These are phyloP conservation scores for Aspergillus neotritici DNA, from an alignment of 2,329 filamentous ascomycete genomes.

Conservation along the genomic window DNA sequence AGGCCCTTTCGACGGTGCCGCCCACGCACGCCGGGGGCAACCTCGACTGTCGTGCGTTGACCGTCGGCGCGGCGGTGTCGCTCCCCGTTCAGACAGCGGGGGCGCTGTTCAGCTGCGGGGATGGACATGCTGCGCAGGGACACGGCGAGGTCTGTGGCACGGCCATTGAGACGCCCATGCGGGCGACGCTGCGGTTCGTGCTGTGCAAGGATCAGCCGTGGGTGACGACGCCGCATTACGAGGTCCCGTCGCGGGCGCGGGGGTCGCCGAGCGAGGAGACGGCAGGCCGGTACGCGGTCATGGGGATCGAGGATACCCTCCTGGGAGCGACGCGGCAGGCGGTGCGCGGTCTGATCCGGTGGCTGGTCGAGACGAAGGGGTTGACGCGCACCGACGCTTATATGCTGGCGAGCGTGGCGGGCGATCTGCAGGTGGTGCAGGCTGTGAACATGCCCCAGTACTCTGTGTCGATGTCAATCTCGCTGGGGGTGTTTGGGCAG, in stretches of 20 bases:
- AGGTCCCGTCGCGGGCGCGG: constrained; percentile 29
- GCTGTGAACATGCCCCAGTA: constrained; percentile 53
- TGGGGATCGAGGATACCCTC: constrained; percentile 46
- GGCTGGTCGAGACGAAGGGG: constrained; percentile 45
- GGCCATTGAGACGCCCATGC: constrained; percentile 52
- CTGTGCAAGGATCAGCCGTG: constrained; percentile 44
- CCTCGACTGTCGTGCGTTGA: constrained; percentile 49
- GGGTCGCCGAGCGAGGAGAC: constrained; percentile 19
- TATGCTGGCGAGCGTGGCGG: constrained; percentile 49
- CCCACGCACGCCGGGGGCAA: constrained; percentile 51
- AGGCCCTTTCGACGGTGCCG: constrained; percentile 47
- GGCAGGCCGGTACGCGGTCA: constrained; percentile 42
- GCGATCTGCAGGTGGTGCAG: constrained; percentile 48
- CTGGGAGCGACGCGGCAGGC: constrained; percentile 47
- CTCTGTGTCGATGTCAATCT: constrained; percentile 47
- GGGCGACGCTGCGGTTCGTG: constrained; percentile 45
- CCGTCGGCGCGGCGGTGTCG: constrained; percentile 44
- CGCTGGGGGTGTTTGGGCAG: constrained; percentile 42
- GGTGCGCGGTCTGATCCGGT: constrained; percentile 45
- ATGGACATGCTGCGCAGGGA: constrained; percentile 52
- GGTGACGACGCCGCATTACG: constrained; percentile 46
- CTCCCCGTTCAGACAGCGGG: constrained; percentile 47
- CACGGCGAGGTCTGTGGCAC: constrained; percentile 53
- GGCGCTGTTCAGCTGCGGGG: constrained; percentile 50
- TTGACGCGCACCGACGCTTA: constrained; percentile 47